These are phyloP conservation scores for Castanea sativa DNA, from an alignment of 306 rosid genomes.

Conservation along the genomic window DNA sequence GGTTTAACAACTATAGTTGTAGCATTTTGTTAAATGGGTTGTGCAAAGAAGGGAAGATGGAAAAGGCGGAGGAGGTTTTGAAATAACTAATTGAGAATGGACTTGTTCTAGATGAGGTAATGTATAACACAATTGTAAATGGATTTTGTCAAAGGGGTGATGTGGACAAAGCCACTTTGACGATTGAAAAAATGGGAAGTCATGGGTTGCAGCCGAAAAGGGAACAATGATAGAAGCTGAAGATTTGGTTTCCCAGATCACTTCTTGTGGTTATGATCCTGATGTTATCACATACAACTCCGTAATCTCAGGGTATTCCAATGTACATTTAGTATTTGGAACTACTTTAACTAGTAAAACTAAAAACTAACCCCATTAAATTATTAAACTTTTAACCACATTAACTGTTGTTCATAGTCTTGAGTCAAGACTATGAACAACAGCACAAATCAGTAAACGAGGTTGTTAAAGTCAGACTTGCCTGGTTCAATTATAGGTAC, in stretches of 20 bases:
- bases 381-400: constrained; percentile 25
- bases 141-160: constrained; percentile 65
- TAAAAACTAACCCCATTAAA: too few species aligned
- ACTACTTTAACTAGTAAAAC: too few species aligned
- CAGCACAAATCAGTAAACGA: constrained; percentile 73
- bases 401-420: too few species aligned
- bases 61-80: constrained; percentile 57
- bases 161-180: constrained; percentile 40
- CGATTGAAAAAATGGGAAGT: constrained; percentile 48
- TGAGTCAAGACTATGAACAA: constrained; percentile 66
- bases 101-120: constrained; percentile 43
- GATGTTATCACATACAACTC: constrained; percentile 80
- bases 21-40: constrained; percentile 55
- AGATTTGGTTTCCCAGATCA: constrained; percentile 39
- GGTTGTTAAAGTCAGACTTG: constrained; percentile 58
- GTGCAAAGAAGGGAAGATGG: constrained; percentile 60
- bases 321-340: neutral
- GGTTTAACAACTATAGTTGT: constrained; percentile 44
- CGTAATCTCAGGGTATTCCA: constrained; percentile 67
- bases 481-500: constrained; percentile 84
- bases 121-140: constrained; percentile 55
- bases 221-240: constrained; percentile 64
- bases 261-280: constrained; percentile 41
- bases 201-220: constrained; percentile 35
- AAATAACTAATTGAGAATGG: constrained; percentile 44